phyloP scores from a whole-genome alignment of 768 basidiomycete species.

The Trametes elegans region DNA sequence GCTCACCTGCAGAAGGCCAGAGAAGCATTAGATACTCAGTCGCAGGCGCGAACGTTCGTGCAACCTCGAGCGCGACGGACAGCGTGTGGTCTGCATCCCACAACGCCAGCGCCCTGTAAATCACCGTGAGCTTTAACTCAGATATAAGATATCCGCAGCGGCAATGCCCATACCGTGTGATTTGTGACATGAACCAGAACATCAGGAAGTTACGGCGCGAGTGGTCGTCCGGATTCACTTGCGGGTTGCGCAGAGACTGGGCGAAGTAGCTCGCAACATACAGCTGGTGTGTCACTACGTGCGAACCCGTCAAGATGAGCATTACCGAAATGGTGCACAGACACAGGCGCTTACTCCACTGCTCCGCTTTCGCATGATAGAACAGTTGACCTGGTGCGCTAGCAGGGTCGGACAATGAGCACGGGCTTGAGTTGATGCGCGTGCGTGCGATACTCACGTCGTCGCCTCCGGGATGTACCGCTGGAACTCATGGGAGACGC shows the following conservation, averaged over 20 bases:
- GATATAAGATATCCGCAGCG: neutral
- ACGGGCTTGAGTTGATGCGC: too few relatives aligned
- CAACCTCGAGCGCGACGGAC: conserved; percentile 58
- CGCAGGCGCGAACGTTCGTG: conserved; percentile 56
- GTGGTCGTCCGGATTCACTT: conserved; percentile 48
- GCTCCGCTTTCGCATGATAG: conserved; percentile 26
- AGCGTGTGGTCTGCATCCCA: conserved; percentile 63
- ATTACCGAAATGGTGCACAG: too few relatives aligned
- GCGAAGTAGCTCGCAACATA: conserved; percentile 57
- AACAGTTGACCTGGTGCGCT: conserved; percentile 26
- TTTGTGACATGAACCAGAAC: conserved; percentile 76
- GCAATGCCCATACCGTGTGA: conserved; percentile 43
- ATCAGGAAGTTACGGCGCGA: conserved; percentile 64
- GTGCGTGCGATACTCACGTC: too few relatives aligned
- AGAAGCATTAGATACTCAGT: neutral
- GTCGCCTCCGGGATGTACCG: conserved; percentile 59
- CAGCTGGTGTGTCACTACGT: conserved; percentile 57
- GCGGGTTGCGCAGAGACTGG: conserved; percentile 55
- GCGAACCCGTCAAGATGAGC: neutral
- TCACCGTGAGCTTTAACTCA: neutral
- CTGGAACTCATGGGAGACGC: conserved; percentile 67
- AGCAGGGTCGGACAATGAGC: conserved; percentile 16
- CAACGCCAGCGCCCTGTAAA: conserved; percentile 39
- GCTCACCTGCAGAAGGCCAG: neutral
- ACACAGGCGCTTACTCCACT: conserved; percentile 21